A percentile compares a stretch with the other conserved stretches of the same genome.
phyloP scores from a whole-genome alignment of 169 alveolate species.

The Plasmodium inui region DNA sequence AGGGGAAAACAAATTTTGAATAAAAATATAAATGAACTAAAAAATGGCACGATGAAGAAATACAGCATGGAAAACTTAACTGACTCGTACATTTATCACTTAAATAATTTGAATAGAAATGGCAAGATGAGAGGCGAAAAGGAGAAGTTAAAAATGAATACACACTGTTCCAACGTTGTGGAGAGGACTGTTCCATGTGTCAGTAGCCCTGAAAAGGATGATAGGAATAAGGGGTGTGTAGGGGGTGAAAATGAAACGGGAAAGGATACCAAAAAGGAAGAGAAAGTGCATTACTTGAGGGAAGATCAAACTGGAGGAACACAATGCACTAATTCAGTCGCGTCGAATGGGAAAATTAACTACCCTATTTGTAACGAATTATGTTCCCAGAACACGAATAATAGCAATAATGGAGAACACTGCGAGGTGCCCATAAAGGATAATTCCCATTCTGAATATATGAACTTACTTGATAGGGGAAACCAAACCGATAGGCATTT shows the following conservation, averaged over 20 bases:
- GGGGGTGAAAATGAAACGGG: not conserved
- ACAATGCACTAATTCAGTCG: not conserved
- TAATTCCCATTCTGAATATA: not conserved
- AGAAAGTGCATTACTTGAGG: not conserved
- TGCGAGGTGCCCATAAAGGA: not conserved
- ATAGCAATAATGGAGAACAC: not conserved
- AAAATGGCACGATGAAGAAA: not conserved
- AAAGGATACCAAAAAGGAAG: not conserved
- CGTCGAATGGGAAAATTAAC: not conserved
- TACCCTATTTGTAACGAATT: conserved; percentile 15
- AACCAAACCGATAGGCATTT: not conserved
- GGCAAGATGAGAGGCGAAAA: conserved; percentile 17
- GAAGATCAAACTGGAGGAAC: not conserved
- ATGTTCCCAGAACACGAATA: not conserved
- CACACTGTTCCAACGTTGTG: not conserved
- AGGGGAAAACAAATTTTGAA: not conserved
- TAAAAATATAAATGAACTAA: not conserved
- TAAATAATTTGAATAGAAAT: conserved; percentile 29
- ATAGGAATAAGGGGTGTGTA: not conserved
- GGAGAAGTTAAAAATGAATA: not conserved
- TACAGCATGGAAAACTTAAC: not conserved
- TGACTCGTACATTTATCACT: conserved; percentile 50
- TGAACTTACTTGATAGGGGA: not conserved
- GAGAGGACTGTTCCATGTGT: not conserved
- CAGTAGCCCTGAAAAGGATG: not conserved